A percentile compares a stretch with the other conserved stretches of the same genome.
Conservation (phyloP, 169 alveolate genomes). For the Pseudocohnilembus persalinus region DNA sequence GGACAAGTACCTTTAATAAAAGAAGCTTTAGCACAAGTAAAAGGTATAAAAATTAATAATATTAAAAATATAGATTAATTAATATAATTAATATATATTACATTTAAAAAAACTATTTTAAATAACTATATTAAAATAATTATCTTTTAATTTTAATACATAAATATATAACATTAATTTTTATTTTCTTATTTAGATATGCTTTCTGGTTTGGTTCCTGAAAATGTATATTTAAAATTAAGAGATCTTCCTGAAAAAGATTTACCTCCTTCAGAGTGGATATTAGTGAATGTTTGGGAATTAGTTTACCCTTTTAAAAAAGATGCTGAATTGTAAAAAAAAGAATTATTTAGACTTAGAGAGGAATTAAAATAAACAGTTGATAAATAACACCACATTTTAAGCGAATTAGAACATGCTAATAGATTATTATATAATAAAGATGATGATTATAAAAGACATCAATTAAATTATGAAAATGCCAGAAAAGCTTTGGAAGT, state of each 20-base stretch:
- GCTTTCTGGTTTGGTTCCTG: slow-evolving; percentile 52
- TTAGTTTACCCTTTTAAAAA: slow-evolving; percentile 52
- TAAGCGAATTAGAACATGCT: slow-evolving; percentile 55
- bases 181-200: slow-evolving; percentile 1
- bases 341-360: slow-evolving; percentile 52
- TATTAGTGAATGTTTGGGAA: slow-evolving; percentile 71
- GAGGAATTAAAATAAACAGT: slow-evolving; percentile 42
- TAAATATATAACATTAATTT: too few relatives aligned
- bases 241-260: slow-evolving; percentile 65
- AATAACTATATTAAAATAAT: too few relatives aligned
- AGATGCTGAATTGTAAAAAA: slow-evolving; percentile 53
- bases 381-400: slow-evolving; percentile 39
- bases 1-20: slow-evolving; percentile 56
- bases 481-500: slow-evolving; percentile 55
- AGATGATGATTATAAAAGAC: slow-evolving; percentile 62
- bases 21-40: slow-evolving; percentile 49
- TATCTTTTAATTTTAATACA: too few relatives aligned
- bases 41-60: slow-evolving; percentile 26
- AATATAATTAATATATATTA: too few relatives aligned
- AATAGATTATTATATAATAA: slow-evolving; percentile 56
- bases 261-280: slow-evolving; percentile 66
- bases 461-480: slow-evolving; percentile 48
- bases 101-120: too few relatives aligned
- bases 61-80: slow-evolving; percentile 31
- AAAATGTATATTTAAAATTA: slow-evolving; percentile 58